Percentiles rank a stretch among this genome's conserved stretches.
Conservation (phyloP, 805 yeast species). For the Ogataea pini region DNA sequence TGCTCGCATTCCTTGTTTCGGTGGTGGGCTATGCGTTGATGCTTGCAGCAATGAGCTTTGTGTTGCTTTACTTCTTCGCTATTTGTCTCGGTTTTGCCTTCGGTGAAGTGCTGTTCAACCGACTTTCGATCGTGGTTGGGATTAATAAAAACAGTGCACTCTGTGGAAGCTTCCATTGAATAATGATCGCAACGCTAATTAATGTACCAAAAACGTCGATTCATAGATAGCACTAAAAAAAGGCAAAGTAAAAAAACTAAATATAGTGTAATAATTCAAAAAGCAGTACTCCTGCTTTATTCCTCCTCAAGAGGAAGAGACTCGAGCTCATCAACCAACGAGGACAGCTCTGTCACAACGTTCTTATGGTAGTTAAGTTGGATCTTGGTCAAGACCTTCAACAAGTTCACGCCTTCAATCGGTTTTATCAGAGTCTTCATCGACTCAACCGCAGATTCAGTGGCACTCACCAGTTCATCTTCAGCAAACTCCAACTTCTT, state of each 20-base stretch:
- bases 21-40: constrained; percentile 70
- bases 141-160: constrained; percentile 38
- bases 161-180: constrained; percentile 32
- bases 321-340: constrained; percentile 46
- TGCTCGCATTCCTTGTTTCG: constrained; percentile 60
- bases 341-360: constrained; percentile 49
- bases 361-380: constrained; percentile 65
- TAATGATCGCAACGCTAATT: not conserved
- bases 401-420: constrained; percentile 58
- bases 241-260: not conserved
- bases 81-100: constrained; percentile 67
- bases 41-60: constrained; percentile 77
- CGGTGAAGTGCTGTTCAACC: constrained; percentile 69
- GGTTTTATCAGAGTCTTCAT: constrained; percentile 75
- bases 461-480: constrained; percentile 79
- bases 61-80: constrained; percentile 70
- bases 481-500: constrained; percentile 59
- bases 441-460: constrained; percentile 73
- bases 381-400: constrained; percentile 66
- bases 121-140: constrained; percentile 45
- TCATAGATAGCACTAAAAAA: not conserved
- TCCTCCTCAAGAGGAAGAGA: constrained; percentile 47
- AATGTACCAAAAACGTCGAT: not conserved
- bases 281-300: constrained; percentile 8
- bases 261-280: not conserved